These are phyloP conservation scores for Ascoidea asiatica DNA, from an alignment of 805 yeast species.

Conservation along the genomic window DNA sequence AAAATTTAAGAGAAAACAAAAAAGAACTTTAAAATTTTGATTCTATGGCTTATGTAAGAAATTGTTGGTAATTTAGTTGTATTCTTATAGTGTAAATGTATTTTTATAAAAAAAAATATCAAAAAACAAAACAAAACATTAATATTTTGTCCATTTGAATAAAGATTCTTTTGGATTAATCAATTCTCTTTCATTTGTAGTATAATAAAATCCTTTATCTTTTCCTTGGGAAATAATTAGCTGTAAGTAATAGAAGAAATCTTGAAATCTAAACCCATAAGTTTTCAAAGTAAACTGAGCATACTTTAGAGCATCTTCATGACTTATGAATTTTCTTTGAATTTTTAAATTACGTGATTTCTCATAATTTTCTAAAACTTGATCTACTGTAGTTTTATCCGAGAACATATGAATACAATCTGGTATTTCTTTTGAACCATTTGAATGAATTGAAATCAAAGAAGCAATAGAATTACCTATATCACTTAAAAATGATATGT, in stretches of 20 bases:
- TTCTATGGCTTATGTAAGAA: too few relatives aligned
- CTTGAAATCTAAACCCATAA: conserved; percentile 18
- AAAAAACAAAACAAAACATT: too few relatives aligned
- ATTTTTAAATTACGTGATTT: conserved; percentile 21
- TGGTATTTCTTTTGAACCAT: conserved; percentile 19
- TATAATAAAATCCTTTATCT: conserved; percentile 24
- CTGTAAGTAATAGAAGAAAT: conserved; percentile 25
- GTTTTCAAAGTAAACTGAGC: conserved; percentile 17
- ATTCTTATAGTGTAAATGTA: too few relatives aligned
- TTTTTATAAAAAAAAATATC: too few relatives aligned
- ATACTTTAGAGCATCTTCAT: conserved; percentile 19
- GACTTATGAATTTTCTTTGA: conserved; percentile 18
- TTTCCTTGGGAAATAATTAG: conserved; percentile 24
- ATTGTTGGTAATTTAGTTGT: too few relatives aligned
- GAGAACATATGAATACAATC: conserved; percentile 29
- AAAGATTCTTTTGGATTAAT: conserved; percentile 30
- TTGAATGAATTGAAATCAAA: conserved; percentile 18
- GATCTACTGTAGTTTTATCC: conserved; percentile 23
- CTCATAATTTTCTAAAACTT: conserved; percentile 27
- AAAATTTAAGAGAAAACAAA: too few relatives aligned
- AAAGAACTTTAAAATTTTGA: too few relatives aligned
- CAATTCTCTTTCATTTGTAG: conserved; percentile 23
- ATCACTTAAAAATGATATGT: conserved; percentile 25
- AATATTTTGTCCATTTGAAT: conserved; percentile 38
- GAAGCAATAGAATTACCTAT: conserved; percentile 30